Percentiles rank a stretch among this genome's conserved stretches.
Conservation (phyloP, 73 alveolate species). For the Blepharisma stoltei region DNA sequence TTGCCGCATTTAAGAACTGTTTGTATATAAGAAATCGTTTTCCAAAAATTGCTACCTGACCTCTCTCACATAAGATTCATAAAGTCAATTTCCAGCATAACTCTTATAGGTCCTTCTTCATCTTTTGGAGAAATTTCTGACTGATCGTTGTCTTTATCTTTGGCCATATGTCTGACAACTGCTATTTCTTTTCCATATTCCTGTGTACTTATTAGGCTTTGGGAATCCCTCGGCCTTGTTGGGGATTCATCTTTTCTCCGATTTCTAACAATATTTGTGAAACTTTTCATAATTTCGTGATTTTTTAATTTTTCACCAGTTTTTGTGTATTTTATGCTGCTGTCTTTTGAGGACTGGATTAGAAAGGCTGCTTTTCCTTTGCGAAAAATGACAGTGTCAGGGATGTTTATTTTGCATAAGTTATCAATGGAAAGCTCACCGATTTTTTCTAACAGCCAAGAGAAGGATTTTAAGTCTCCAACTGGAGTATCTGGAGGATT, state of each 20-base stretch:
- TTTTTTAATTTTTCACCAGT: neutral
- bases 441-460: too few relatives aligned
- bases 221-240: too few relatives aligned
- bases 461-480: too few relatives aligned
- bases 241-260: constrained; percentile 2
- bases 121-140: constrained; percentile 10
- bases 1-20: neutral
- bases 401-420: too few relatives aligned
- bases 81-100: constrained; percentile 18
- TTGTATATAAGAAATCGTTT: constrained; percentile 23
- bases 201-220: too few relatives aligned
- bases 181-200: constrained; percentile 29
- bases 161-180: neutral
- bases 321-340: neutral
- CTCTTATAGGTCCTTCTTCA: constrained; percentile 10
- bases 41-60: constrained; percentile 19
- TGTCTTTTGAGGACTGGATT: neutral
- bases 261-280: constrained; percentile 27
- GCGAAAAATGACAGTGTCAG: too few relatives aligned
- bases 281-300: constrained; percentile 18
- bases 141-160: neutral
- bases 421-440: too few relatives aligned
- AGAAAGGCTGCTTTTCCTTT: too few relatives aligned
- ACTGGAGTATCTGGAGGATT: too few relatives aligned
- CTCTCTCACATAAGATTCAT: constrained; percentile 20